phyloP scores from a whole-genome alignment of 805 yeast species.

The Cephaloascus albidus region DNA sequence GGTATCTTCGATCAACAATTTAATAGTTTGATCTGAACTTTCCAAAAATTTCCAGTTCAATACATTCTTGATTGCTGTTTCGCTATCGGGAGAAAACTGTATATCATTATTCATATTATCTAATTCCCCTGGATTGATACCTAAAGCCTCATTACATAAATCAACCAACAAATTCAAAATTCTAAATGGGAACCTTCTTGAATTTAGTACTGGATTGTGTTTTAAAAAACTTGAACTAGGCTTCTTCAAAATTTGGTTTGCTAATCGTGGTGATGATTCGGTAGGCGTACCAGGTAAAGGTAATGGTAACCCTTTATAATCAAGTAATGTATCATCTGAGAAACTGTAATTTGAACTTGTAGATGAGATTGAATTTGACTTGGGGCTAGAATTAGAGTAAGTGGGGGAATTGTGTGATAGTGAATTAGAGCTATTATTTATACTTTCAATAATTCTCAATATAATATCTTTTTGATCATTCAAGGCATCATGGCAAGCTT shows the following conservation, averaged over 20 bases:
- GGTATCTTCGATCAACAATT: slow-evolving; percentile 58
- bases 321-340: slow-evolving; percentile 15
- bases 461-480: slow-evolving; percentile 59
- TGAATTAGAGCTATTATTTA: slow-evolving; percentile 11
- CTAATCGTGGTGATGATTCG: slow-evolving; percentile 9
- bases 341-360: slow-evolving; percentile 11
- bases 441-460: slow-evolving; percentile 28
- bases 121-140: slow-evolving; percentile 64
- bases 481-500: slow-evolving; percentile 63
- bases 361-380: slow-evolving; percentile 6
- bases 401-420: not conserved
- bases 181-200: slow-evolving; percentile 48
- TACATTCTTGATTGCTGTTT: slow-evolving; percentile 40
- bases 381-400: slow-evolving; percentile 8
- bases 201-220: not conserved
- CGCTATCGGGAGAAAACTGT: slow-evolving; percentile 51
- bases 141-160: slow-evolving; percentile 65
- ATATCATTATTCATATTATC: slow-evolving; percentile 21
- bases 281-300: slow-evolving; percentile 14
- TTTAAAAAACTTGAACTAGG: not conserved
- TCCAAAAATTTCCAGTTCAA: slow-evolving; percentile 35
- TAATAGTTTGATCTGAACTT: slow-evolving; percentile 57
- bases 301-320: slow-evolving; percentile 52
- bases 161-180: slow-evolving; percentile 49
- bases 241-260: slow-evolving; percentile 9